These are phyloP conservation scores for Flaveria linearis DNA, from an alignment of 129 eudicot species.

Conservation along the genomic window DNA sequence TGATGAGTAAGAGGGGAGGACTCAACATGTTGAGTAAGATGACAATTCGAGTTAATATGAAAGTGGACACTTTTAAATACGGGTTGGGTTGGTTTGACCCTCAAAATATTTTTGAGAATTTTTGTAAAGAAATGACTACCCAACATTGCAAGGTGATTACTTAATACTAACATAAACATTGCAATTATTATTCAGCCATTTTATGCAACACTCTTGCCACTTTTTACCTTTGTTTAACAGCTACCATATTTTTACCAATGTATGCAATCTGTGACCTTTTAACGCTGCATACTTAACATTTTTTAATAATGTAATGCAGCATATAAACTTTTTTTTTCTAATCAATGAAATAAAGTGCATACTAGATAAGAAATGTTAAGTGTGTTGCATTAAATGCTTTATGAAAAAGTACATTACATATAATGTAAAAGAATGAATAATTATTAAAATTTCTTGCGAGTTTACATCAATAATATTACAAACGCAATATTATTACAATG, in stretches of 20 bases:
- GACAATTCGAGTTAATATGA: background rate
- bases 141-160: background rate
- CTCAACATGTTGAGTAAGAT: background rate
- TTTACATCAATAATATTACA: background rate
- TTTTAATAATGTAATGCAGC: background rate
- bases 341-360: background rate
- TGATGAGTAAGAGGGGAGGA: too few species aligned
- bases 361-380: background rate
- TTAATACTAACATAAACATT: background rate
- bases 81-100: too few species aligned
- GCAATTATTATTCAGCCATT: background rate
- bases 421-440: background rate
- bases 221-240: background rate
- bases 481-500: background rate
- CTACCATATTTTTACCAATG: background rate
- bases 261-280: conserved; percentile 5
- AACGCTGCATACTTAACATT: background rate
- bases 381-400: background rate
- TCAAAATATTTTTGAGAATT: background rate
- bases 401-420: background rate
- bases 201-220: background rate
- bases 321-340: too few species aligned
- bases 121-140: background rate
- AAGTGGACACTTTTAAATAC: too few species aligned
- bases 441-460: background rate